These are phyloP conservation scores for Sherardia arvensis DNA, from an alignment of 257 asterid species.

Conservation along the genomic window DNA sequence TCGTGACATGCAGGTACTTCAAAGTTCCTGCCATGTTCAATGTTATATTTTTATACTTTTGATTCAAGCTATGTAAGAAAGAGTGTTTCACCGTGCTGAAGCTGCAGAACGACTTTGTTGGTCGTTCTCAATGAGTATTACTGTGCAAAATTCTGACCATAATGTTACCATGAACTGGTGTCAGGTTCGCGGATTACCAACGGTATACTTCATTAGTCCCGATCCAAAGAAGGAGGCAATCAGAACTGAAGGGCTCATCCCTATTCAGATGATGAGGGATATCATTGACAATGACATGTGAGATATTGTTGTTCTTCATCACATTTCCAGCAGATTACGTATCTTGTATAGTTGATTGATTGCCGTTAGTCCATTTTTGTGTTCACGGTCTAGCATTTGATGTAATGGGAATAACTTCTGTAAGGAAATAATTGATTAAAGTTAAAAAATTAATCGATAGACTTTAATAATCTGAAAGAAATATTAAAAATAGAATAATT, in stretches of 20 bases:
- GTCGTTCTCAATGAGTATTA: not conserved
- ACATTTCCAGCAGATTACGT: no score
- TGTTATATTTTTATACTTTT: not conserved
- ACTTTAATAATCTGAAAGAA: no score
- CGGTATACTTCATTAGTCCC: constrained; percentile 84
- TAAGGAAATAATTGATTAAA: no score
- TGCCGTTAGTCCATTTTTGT: no score
- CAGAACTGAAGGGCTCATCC: constrained; percentile 94
- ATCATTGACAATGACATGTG: constrained; percentile 78
- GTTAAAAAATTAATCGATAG: no score
- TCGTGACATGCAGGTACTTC: constrained; percentile 77
- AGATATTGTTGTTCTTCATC: constrained; percentile 8
- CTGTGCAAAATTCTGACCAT: not conserved
- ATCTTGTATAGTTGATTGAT: no score
- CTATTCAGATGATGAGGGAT: constrained; percentile 82
- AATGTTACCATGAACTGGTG: constrained; percentile 2
- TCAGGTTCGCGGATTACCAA: constrained; percentile 93
- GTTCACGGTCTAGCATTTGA: no score
- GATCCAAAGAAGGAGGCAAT: constrained; percentile 83
- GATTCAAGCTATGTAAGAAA: not conserved
- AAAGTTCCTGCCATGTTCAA: constrained; percentile 1
- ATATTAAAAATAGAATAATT: no score
- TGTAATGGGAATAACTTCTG: not conserved
- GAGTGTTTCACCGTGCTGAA: not conserved
- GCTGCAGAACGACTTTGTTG: not conserved